Base-by-base conservation (phyloP, 805 yeast species). In the Tetrapisispora namnaoensis region DNA sequence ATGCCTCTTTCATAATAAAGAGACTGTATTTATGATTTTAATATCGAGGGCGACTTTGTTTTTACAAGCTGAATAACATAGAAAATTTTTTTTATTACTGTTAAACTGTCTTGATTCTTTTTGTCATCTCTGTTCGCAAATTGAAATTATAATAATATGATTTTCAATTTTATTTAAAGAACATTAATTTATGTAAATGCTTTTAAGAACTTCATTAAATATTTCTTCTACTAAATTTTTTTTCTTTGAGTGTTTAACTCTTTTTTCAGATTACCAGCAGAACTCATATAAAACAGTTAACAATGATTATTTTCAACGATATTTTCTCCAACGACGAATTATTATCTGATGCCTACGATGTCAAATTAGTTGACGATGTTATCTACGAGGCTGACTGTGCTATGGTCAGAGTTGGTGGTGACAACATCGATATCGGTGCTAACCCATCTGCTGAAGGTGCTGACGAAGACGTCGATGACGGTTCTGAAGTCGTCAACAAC, bases 391-490 rank as follows among this genome's bases (percentile, higher is more conserved):
- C 95, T 60, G 87, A 93, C 83, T 89, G 97, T 77, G 76, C 79
- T 66, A 82, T 89, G 93, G 80, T 93, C 72, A 83, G 77, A 65
- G 88, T 93, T 66, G 82, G 80, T 71, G 86, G 88, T 69, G 97
- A 81, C 66, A 93, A 93, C 69, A 82, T 93, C 63, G 98, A 93
- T 74, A 93, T 93, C 72, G 99, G 99, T 77, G 99, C 96, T 67
- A 93, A 93, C 84, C 97, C 99, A 69, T 88, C 96, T 66, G 97
- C 98, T 61, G 99, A 93, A 77, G 98, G 77, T 61, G 97, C 76
- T 70, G 88, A 69, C 49, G 96, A 85, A 36, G 90, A 73, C 51
- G 70, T 80, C 47, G 98, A 88, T 65, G 95, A 86, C 48, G 87
- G 83, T 73, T 77, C 77, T 63, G 91, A 84, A 75, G 79, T 87